phyloP scores from a whole-genome alignment of 306 rosid species.

The Comarum palustre region DNA sequence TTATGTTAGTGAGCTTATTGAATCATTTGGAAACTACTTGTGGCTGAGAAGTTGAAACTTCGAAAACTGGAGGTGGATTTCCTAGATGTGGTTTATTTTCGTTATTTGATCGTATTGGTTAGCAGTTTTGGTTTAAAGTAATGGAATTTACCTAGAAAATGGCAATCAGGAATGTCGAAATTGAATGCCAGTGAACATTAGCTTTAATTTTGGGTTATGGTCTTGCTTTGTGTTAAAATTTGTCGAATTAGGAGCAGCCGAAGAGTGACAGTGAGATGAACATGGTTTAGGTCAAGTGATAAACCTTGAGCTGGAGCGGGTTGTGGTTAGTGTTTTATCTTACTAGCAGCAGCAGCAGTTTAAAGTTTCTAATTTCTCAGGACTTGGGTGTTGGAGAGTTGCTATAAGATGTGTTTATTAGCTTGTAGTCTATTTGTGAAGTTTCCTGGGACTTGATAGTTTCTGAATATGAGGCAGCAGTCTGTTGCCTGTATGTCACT shows the following conservation, averaged over 20 bases:
- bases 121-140: not conserved
- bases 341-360: not conserved
- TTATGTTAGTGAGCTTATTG: not conserved
- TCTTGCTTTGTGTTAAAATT: not conserved
- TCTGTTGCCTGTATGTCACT: not conserved
- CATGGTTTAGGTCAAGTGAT: not conserved
- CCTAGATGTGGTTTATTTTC: not conserved
- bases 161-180: not conserved
- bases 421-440: not conserved
- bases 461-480: not conserved
- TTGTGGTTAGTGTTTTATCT: not conserved
- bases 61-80: conserved; percentile 6
- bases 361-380: not conserved
- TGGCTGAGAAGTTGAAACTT: not conserved
- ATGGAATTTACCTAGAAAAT: not conserved
- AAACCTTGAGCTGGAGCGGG: no score
- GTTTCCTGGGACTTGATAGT: not conserved
- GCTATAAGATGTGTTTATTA: not conserved
- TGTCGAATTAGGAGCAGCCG: not conserved
- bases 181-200: not conserved
- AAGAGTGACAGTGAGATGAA: not conserved
- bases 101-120: not conserved
- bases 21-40: not conserved
- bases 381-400: not conserved
- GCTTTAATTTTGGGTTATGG: not conserved